phyloP scores from a whole-genome alignment of 208 protist species.

The Wallacemonas sp. region DNA sequence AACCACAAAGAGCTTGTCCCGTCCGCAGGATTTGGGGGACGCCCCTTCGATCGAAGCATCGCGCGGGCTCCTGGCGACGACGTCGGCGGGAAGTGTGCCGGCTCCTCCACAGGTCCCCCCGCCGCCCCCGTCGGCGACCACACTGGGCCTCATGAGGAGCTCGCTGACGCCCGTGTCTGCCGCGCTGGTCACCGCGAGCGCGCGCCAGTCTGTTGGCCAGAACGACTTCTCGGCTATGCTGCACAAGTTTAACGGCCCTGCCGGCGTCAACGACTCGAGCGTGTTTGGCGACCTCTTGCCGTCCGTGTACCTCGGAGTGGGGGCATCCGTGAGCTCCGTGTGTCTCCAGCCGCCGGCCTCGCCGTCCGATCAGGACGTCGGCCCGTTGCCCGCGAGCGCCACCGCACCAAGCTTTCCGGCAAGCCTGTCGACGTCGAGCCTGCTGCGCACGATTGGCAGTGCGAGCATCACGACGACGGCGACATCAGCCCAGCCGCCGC shows the following conservation, averaged over 20 bases:
- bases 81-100: neutral
- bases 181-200: neutral
- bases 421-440: neutral
- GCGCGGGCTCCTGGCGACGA: too few relatives aligned
- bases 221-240: neutral
- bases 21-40: too few relatives aligned
- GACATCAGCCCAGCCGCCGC: too few relatives aligned
- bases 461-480: too few relatives aligned
- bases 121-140: too few relatives aligned
- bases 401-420: neutral
- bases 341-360: neutral
- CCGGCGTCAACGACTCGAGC: constrained; percentile 3
- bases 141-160: too few relatives aligned
- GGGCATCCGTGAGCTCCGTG: constrained; percentile 1
- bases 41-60: too few relatives aligned
- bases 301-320: constrained; percentile 3
- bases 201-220: neutral
- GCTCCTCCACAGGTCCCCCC: neutral
- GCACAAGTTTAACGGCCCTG: constrained; percentile 8
- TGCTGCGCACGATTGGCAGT: neutral
- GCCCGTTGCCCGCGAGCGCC: neutral
- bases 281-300: constrained; percentile 12
- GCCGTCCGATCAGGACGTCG: neutral
- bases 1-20: too few relatives aligned
- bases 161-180: too few relatives aligned